Percentiles rank a stretch among this genome's conserved stretches.
These are phyloP conservation scores for Poa annua DNA, from an alignment of 176 grass and related monocot species.

Conservation along the genomic window DNA sequence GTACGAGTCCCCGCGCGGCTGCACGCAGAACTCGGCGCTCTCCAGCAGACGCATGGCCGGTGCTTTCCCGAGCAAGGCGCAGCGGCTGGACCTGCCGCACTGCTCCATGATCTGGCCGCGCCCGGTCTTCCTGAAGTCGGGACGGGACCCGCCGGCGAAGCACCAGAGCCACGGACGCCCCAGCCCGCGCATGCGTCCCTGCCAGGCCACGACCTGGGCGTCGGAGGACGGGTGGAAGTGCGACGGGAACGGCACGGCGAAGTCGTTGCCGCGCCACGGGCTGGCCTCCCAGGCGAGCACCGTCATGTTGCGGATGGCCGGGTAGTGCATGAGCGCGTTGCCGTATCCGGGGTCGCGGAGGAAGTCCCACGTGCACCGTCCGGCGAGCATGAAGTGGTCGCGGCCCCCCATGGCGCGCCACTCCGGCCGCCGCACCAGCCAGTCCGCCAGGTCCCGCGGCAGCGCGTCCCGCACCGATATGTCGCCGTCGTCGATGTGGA, in stretches of 20 bases:
- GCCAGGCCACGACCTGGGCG: slow-evolving; percentile 7
- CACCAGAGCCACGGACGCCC: neutral
- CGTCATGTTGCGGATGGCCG: slow-evolving; percentile 64
- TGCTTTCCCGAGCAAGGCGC: neutral
- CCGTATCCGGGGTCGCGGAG: slow-evolving; percentile 49
- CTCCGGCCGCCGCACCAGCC: neutral
- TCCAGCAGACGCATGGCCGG: neutral
- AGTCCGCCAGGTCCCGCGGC: too few species aligned
- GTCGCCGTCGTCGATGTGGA: slow-evolving; percentile 11
- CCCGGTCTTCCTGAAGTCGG: neutral
- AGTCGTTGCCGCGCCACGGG: slow-evolving; percentile 39
- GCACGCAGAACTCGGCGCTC: slow-evolving; percentile 11
- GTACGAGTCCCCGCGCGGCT: neutral
- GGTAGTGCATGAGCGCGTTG: slow-evolving; percentile 52
- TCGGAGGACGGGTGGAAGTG: slow-evolving; percentile 31
- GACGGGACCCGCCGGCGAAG: slow-evolving; percentile 18
- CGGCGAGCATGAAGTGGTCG: slow-evolving; percentile 58
- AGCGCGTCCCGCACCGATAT: too few species aligned
- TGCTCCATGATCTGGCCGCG: neutral
- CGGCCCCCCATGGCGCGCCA: slow-evolving; percentile 53
- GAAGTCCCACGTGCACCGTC: slow-evolving; percentile 49
- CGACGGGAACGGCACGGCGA: slow-evolving; percentile 61
- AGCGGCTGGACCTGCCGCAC: neutral
- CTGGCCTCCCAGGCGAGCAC: slow-evolving; percentile 53
- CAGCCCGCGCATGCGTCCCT: neutral